Base-by-base conservation (phyloP, 140 eudicot species). In the Cichorium intybus region DNA sequence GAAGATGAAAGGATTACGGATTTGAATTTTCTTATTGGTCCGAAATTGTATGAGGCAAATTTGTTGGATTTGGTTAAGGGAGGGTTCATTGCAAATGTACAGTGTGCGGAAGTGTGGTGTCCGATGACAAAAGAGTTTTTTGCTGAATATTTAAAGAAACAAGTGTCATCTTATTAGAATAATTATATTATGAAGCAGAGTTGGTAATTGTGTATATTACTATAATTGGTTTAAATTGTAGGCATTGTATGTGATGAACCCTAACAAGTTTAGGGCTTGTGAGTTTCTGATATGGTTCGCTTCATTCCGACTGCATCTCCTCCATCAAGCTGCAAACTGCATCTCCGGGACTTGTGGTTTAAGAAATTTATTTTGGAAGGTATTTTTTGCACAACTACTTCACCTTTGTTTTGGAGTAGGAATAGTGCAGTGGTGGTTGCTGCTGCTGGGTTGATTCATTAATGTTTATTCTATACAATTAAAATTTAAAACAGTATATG, bases 61-160 rank as follows among this genome's bases (percentile, higher is more conserved):
- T 92, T 95, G 99, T 66, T 88, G 82, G 99, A 89, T 80, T 76
- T 93, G 62, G 95, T 86, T 7, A 93, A 93, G 71, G 97, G 95
- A 28, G 99, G 99, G 20, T 93, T 83, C 55, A 93, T 93, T 59
- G 97, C 99, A 56, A 93, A 93, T 56, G 97, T 93, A n/a, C 97
- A 85, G 73, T 93, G 97, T 74, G 97, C 99, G 54, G 97, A 93
- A 75, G 97, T 88, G 27, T 86, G 97, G 97, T 93, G 99, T 84
- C 99, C 99, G 16, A 93, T 93, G 99, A 93, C 99, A 16, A 93
- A 93, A 79, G 99, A 93, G 86, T 93, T 93, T 66, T 89, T 89
- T 53, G 81, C 99, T 18, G 99, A 93, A 63, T 89, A 93, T 77
- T 69, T 89, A 53, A 89, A 81, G 79, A 83, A 83, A 74, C 99